Base-by-base conservation (phyloP, 805 yeast species). In the Dipodascopsis uninucleata region DNA sequence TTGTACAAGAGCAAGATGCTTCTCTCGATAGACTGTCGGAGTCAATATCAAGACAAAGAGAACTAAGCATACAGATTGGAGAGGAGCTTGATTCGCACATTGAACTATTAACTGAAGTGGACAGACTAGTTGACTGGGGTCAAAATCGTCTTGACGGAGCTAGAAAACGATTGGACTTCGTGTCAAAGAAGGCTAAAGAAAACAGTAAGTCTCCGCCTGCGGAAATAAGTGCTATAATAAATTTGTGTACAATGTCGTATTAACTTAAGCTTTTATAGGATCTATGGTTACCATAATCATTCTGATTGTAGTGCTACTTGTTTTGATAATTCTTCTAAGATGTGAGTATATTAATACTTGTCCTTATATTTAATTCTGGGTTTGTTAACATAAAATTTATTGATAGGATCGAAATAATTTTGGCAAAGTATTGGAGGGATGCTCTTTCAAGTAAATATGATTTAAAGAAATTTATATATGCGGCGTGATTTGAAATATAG, bases 11-110 rank as follows among this genome's bases (percentile, higher is more conserved):
- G 28, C 73, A 69, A 47, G 73, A 69, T 47, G 58, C 57, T 25
- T 61, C 67, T 14, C 58, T 69, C 14, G 68, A 63, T 31, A 41
- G 58, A 12, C 61, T 69, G 24, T 56, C 70, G 1, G 38, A 42
- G 20, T 62, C 68, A 21, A 69, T 70, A 4, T 51, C 61, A 8
- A 59, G 71, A 9, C 71, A 66, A 51, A 69, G 65, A 16, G 61
- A 59, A 33, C 61, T 69, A 28, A 62, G 69, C 37, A 53, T 61
- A 20, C 64, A 65, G 28, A 69, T 69, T 31, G 67, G 68, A 42
- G 56, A 57, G 18, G 73, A 70, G 53, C 58, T 69, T 31, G 62
- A 54, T 31, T 44, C 53, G 36, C 73, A 69, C 34, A 49, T 65
- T 29, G 63, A 62, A 33, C 54, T 67, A 33, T 54, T 69, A 25